These are phyloP conservation scores for Scolecobasidium constrictum DNA, from an alignment of 2,329 filamentous ascomycete genomes.

Conservation along the genomic window DNA sequence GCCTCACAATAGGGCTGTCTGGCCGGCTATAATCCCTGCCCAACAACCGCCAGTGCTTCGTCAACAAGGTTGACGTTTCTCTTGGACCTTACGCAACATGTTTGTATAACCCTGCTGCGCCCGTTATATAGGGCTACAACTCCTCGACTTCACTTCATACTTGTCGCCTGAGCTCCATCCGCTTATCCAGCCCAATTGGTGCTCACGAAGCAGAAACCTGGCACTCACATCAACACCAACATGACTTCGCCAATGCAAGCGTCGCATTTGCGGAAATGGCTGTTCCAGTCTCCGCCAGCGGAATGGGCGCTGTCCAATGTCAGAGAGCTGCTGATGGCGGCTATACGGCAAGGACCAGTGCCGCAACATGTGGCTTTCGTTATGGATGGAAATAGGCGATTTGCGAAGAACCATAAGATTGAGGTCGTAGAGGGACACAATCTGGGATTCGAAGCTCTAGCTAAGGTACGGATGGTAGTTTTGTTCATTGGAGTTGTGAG, in stretches of 20 bases:
- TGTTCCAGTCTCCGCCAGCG: constrained; percentile 78
- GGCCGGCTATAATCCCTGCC: too few relatives aligned
- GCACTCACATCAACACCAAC: background rate
- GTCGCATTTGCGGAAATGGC: constrained; percentile 58
- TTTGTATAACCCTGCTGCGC: background rate
- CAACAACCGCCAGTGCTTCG: too few relatives aligned
- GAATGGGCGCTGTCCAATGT: constrained; percentile 77
- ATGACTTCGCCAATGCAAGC: constrained; percentile 33
- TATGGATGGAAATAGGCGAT: constrained; percentile 96
- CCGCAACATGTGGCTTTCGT: constrained; percentile 97
- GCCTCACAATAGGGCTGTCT: too few relatives aligned
- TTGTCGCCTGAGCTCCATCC: background rate
- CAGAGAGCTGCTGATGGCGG: constrained; percentile 76
- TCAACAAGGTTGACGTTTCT: too few relatives aligned
- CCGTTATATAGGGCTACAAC: background rate
- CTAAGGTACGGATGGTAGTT: constrained; percentile 62
- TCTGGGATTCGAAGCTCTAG: constrained; percentile 87
- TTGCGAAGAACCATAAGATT: constrained; percentile 80
- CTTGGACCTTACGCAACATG: too few relatives aligned
- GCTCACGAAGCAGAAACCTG: too few relatives aligned
- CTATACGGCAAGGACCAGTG: constrained; percentile 80
- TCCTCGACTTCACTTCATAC: background rate
- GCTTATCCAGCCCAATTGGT: background rate
- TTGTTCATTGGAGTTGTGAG: too few relatives aligned
- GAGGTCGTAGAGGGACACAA: constrained; percentile 96